Percentiles rank a stretch among this genome's conserved stretches.
These are phyloP conservation scores for Raffaelea ambrosiae DNA, from an alignment of 2,329 filamentous ascomycete genomes.

Conservation along the genomic window DNA sequence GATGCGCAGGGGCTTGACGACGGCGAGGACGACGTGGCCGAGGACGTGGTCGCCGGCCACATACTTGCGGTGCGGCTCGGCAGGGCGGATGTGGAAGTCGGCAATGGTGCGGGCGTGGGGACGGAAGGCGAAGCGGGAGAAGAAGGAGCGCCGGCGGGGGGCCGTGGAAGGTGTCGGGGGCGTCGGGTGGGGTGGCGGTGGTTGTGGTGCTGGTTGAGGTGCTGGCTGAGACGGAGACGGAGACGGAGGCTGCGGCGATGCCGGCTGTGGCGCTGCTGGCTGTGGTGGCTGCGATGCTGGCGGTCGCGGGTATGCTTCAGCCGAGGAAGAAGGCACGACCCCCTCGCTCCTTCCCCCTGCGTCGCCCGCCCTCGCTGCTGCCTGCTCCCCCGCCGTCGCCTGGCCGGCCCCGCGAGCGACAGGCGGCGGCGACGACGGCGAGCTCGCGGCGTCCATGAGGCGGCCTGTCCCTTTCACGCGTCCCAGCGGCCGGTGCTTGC, in stretches of 20 bases:
- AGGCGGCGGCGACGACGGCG: constrained; percentile 7
- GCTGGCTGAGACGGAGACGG: neutral
- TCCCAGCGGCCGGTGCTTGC: too few species aligned
- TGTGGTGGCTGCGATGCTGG: neutral
- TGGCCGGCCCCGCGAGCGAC: neutral
- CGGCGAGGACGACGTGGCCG: constrained; percentile 63
- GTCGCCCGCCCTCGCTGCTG: too few species aligned
- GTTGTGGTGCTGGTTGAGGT: neutral
- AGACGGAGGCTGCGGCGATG: neutral
- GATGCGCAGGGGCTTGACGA: constrained; percentile 66
- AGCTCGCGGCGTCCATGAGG: constrained; percentile 10
- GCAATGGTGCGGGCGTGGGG: constrained; percentile 53
- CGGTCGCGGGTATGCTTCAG: too few species aligned
- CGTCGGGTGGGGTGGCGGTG: neutral
- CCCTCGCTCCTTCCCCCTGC: too few species aligned
- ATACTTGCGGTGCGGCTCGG: constrained; percentile 72
- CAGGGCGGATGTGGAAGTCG: constrained; percentile 70
- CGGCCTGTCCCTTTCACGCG: too few species aligned
- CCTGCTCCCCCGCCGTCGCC: neutral
- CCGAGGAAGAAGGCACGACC: too few species aligned
- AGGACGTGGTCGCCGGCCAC: constrained; percentile 65
- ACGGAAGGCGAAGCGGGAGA: constrained; percentile 44
- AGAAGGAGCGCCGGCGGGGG: constrained; percentile 29
- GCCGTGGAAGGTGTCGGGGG: constrained; percentile 11
- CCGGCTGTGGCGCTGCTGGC: neutral